phyloP scores from a whole-genome alignment of 2,329 filamentous ascomycete genomes.

The Fusarium compactum region DNA sequence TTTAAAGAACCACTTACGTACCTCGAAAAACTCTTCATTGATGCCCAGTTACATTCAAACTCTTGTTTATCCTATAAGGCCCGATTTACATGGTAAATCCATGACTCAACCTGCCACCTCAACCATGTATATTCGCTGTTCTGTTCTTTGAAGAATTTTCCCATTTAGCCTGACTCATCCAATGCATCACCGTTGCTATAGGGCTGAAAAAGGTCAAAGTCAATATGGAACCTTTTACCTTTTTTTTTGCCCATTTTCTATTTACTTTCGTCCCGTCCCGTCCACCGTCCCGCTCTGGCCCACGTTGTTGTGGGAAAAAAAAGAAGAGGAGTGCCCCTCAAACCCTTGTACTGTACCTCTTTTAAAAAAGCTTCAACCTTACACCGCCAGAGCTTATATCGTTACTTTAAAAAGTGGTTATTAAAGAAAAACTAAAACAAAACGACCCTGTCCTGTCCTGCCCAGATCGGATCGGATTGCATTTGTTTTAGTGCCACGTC shows the following conservation, averaged over 20 bases:
- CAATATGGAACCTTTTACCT: not conserved
- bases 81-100: conserved; percentile 20
- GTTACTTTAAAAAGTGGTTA: conserved; percentile 16
- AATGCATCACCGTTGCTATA: conserved; percentile 1
- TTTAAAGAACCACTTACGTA: conserved; percentile 11
- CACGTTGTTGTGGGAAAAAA: conserved; percentile 9
- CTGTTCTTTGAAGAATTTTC: conserved; percentile 2
- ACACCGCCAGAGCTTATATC: conserved; percentile 28
- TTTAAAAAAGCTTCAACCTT: conserved; percentile 27
- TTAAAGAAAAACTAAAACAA: not conserved
- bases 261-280: conserved; percentile 13
- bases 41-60: conserved; percentile 11
- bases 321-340: not conserved
- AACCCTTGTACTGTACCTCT: not conserved
- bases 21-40: conserved; percentile 12
- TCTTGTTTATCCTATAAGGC: not conserved
- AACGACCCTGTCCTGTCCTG: not conserved
- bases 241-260: not conserved
- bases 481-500: conserved; percentile 17
- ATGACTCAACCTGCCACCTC: conserved; percentile 14
- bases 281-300: conserved; percentile 17
- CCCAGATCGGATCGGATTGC: not conserved
- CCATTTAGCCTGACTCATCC: conserved; percentile 9
- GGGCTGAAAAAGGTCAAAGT: conserved; percentile 15
- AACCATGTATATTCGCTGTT: conserved; percentile 5